Base-by-base conservation (phyloP, 2,329 filamentous ascomycete species). In the Phyllachora maydis region DNA sequence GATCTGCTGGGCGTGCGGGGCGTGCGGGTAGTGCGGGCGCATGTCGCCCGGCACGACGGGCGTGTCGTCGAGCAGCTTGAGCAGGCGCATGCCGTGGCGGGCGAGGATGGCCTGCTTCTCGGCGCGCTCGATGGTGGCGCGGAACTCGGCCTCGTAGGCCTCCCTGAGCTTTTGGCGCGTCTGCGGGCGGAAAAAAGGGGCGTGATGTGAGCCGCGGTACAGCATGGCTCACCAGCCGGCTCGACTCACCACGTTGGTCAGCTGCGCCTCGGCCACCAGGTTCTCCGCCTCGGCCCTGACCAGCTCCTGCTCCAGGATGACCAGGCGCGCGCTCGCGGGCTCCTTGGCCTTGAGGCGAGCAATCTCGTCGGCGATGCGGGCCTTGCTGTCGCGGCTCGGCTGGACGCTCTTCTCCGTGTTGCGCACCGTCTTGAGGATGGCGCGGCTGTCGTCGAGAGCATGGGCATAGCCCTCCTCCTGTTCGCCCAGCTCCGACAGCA, bases 21-120 rank as follows among this genome's bases (percentile, higher is more conserved):
- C 77, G 22, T 63, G 61, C 1, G 52, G 37, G 33, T 54, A 56
- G 8, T 37, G 30, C 29, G 1, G 45, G 31, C 9, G 6, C 4
- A 33, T 30, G 18, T 93, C 81, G 22, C 88, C 88, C 2, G 85
- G 85, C 1, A 91, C 74, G 15, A 93, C 68, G 0, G 88, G 81
- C 0, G 72, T 73, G 44, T 93, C 85, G 38, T 98, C 88, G 8
- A 98, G 65, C 18, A 91, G 64, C 35, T 75, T 70, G 26, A 98
- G 48, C 17, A 98, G 64, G 20, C 81, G 71, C 26, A 81, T 75
- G 11, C 82, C 85, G 43, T 95, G 83, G 39, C 77, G 78, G 27
- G 88, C 85, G 10, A 98, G 65, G 29, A 98, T 78, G 38, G 85
- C 77, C 46, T 98, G 88, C 55, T 95, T 95, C 56, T 95, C 88